These are phyloP conservation scores for Phytophthora palmivora DNA, from an alignment of 352 stramenopile genomes.

Conservation along the genomic window DNA sequence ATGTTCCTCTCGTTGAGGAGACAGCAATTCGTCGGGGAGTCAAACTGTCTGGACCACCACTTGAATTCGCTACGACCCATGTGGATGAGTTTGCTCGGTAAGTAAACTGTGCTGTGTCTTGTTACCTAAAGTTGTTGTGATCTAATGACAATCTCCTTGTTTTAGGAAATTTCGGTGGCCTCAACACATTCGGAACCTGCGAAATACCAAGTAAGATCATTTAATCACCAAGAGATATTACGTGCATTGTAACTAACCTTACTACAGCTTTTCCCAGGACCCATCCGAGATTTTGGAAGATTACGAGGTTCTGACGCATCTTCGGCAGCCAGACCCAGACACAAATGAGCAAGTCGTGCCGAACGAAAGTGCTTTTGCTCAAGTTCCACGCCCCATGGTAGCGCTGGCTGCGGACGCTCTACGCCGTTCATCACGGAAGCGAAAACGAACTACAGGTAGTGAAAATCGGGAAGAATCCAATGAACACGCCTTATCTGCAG, in stretches of 20 bases:
- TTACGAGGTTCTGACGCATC: slow-evolving; percentile 42
- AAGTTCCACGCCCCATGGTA: slow-evolving; percentile 49
- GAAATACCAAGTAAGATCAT: slow-evolving; percentile 54
- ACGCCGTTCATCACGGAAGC: slow-evolving; percentile 40
- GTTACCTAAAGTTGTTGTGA: neutral
- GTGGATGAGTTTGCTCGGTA: slow-evolving; percentile 54
- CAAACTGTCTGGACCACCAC: slow-evolving; percentile 46
- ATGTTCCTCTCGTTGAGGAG: slow-evolving; percentile 41
- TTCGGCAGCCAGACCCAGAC: neutral
- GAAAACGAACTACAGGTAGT: slow-evolving; percentile 33
- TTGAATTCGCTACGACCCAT: slow-evolving; percentile 52
- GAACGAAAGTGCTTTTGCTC: slow-evolving; percentile 44
- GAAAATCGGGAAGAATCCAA: slow-evolving; percentile 6
- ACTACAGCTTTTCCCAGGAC: slow-evolving; percentile 57
- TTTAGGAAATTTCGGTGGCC: slow-evolving; percentile 84
- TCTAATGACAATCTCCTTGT: neutral
- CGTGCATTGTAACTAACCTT: slow-evolving; percentile 12
- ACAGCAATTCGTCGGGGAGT: slow-evolving; percentile 40
- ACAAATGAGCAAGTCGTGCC: neutral
- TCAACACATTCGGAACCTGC: slow-evolving; percentile 64
- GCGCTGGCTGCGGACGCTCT: slow-evolving; percentile 39
- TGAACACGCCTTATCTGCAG: slow-evolving; percentile 17
- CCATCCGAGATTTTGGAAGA: slow-evolving; percentile 54
- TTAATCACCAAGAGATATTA: slow-evolving; percentile 3
- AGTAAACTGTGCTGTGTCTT: neutral